Base-by-base conservation (phyloP, 805 yeast species). In the Priceomyces carsonii region DNA sequence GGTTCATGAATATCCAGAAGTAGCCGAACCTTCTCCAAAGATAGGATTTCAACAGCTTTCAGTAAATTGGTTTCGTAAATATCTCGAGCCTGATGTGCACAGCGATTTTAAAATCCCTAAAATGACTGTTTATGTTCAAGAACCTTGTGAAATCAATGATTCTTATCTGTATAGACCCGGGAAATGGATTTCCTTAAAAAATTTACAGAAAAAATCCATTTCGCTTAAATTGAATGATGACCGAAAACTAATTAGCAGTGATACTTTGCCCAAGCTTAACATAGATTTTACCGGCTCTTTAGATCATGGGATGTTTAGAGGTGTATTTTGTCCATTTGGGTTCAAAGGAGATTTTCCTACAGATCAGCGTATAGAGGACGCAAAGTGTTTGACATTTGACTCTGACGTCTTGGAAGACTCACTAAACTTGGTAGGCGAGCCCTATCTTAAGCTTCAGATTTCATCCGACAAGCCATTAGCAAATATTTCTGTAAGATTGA, bases 1-100 rank as follows among this genome's bases (percentile, higher is more conserved):
- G 75, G 74, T 69, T 30, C 75, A 69, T 43, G 75, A 69, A 42
- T 69, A 58, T 47, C 75, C 75, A 3, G 74, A 69, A 43, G 62
- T 70, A 53, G 75, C 74, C 1, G 66, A 63, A 21, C 75, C 74
- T 5, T 56, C 58, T 7, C 75, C 75, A 20, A 61, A 59, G 37
- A 62, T 69, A 43, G 75, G 73, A 3, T 70, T 62, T 35, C 67
- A 64, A 25, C 71, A 70, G 40, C 32, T 68, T 18, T 61, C 73
- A 1, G 43, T 65, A 23, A 45, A 52, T 16, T 70, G 75, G 75
- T 70, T 64, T 48, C 42, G 47, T 26, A 68, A 67, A 37, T 66
- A 63, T 45, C 48, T 69, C 36, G 49, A 51, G 22, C 61, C 62
- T 2, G 45, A 25, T 14, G 6, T 10, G 27, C 35, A 37, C 8